Evolutionary conservation across 306 rosid genomes (phyloP).

Genomic region (Rosa rugosa): DNA sequence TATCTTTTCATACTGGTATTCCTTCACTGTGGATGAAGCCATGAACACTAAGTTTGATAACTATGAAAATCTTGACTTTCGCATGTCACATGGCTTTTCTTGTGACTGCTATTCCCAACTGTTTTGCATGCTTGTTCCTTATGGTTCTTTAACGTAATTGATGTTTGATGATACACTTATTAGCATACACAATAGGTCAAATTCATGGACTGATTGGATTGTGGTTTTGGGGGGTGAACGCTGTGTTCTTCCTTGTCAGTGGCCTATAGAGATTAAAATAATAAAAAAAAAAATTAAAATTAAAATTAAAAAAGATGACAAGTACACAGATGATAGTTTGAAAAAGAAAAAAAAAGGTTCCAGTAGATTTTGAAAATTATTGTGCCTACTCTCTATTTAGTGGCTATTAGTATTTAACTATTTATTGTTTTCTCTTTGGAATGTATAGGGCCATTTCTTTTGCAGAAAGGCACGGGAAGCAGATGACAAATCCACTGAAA

Average conservation of each 20-base stretch:
- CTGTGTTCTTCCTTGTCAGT: neutral
- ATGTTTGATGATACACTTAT: neutral
- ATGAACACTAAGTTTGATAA: too few relatives aligned
- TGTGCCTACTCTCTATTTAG: neutral
- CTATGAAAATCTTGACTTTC: too few relatives aligned
- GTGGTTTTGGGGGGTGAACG: neutral
- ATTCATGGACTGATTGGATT: neutral
- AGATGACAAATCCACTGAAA: conserved; percentile 34
- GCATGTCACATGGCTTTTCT: neutral
- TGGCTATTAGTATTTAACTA: neutral
- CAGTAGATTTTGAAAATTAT: neutral
- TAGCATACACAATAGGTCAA: neutral
- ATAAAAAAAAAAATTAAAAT: too few relatives aligned
- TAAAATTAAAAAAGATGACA: too few relatives aligned
- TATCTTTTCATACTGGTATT: neutral
- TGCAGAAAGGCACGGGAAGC: conserved; percentile 39
- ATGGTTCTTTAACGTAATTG: neutral
- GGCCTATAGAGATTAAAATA: too few relatives aligned
- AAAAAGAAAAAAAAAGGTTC: neutral
- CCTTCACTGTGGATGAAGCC: neutral
- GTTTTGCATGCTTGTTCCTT: neutral
- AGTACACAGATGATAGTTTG: neutral
- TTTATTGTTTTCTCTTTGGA: conserved; percentile 1
- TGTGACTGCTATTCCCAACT: neutral
- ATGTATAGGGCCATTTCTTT: conserved; percentile 35